Evolutionary conservation across 495 filamentous ascomycete genomes (phyloP).

Genomic region (Chlorociboria aeruginascens): DNA sequence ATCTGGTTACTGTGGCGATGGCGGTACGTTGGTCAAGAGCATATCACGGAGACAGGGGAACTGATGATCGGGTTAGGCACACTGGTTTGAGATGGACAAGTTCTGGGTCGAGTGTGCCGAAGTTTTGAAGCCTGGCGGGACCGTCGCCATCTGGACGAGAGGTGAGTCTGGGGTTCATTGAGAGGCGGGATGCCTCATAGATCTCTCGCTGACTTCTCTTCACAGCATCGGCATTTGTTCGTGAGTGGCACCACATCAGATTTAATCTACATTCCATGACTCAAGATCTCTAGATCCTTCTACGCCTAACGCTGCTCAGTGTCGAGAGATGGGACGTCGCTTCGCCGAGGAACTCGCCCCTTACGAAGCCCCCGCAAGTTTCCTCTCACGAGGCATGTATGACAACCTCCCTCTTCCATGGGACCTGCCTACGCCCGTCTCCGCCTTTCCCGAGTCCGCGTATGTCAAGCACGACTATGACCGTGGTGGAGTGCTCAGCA

Average conservation of each 20-base stretch:
- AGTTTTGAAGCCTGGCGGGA: slow-evolving; percentile 43
- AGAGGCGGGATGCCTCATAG: not conserved
- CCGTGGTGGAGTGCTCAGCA: slow-evolving; percentile 11
- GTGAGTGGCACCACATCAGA: not conserved
- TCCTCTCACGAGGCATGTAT: slow-evolving; percentile 26
- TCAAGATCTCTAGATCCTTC: slow-evolving; percentile 19
- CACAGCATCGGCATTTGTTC: slow-evolving; percentile 9
- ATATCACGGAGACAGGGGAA: not conserved
- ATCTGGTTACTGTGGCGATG: slow-evolving; percentile 38
- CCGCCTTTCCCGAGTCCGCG: slow-evolving; percentile 27
- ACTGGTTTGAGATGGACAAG: slow-evolving; percentile 50
- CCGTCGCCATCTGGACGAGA: slow-evolving; percentile 39
- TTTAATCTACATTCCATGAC: not conserved
- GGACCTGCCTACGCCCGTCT: slow-evolving; percentile 24
- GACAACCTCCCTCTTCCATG: slow-evolving; percentile 37
- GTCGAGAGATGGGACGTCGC: slow-evolving; percentile 23
- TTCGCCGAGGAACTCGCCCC: slow-evolving; percentile 23
- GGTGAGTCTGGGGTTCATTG: not conserved
- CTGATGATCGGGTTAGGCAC: slow-evolving; percentile 25
- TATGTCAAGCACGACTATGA: slow-evolving; percentile 21
- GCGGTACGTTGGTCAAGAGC: slow-evolving; percentile 20
- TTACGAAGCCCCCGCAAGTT: slow-evolving; percentile 28
- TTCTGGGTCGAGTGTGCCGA: slow-evolving; percentile 48
- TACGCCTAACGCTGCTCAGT: slow-evolving; percentile 22
- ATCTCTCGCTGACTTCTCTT: not conserved